Evolutionary conservation across 768 basidiomycete species (phyloP).

Genomic region (Tulasnella sp.): DNA sequence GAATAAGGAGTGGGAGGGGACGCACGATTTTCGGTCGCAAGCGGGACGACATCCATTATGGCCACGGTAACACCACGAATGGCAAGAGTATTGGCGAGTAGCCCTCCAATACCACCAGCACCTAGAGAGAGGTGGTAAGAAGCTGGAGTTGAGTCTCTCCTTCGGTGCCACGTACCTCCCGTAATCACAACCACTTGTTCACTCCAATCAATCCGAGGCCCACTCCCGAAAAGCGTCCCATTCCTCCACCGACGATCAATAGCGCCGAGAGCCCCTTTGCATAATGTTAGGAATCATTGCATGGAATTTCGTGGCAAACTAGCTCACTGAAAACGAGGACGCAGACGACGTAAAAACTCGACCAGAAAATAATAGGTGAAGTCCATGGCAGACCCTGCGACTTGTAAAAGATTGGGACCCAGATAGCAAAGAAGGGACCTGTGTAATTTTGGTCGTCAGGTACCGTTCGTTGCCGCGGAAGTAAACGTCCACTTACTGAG

Average conservation of each 20-base stretch:
- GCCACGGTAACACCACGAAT: conserved; percentile 80
- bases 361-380: conserved; percentile 56
- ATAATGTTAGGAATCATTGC: not conserved
- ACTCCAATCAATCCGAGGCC: conserved; percentile 71
- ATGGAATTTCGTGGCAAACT: conserved; percentile 22
- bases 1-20: not conserved
- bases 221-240: conserved; percentile 47
- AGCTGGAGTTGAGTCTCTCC: conserved; percentile 20
- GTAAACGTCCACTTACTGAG: conserved; percentile 61
- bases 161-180: conserved; percentile 61
- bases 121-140: conserved; percentile 51
- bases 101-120: conserved; percentile 84
- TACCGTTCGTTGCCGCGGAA: not conserved
- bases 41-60: conserved; percentile 80
- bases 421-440: conserved; percentile 86
- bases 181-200: conserved; percentile 90
- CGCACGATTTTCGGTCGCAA: conserved; percentile 69
- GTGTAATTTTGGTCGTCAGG: not conserved
- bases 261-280: conserved; percentile 69
- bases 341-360: conserved; percentile 59
- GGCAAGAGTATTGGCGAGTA: conserved; percentile 85
- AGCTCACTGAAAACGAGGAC: conserved; percentile 71
- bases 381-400: conserved; percentile 64
- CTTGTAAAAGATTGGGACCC: conserved; percentile 76
- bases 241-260: conserved; percentile 74